A percentile compares a stretch with the other conserved stretches of the same genome.
Evolutionary conservation across 441 rosid genomes (phyloP).

Genomic region (Biscutella auriculata): DNA sequence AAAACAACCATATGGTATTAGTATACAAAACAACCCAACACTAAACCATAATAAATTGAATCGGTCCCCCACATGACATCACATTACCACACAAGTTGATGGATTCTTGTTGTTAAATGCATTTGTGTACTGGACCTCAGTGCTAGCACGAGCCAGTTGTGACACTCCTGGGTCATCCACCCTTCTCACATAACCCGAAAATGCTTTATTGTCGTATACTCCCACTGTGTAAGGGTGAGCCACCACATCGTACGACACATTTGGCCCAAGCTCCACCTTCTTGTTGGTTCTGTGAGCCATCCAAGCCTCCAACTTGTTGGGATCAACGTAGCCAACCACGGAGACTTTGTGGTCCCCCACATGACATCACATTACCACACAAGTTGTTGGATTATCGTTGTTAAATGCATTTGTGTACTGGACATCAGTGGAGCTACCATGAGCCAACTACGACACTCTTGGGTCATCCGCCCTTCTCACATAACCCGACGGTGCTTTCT

Average conservation of each 20-base stretch:
- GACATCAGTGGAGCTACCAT: conserved; percentile 88
- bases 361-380: conserved; percentile 52
- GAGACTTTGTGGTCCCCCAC: conserved; percentile 45
- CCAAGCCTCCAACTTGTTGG: conserved; percentile 60
- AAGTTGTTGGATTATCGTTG: conserved; percentile 69
- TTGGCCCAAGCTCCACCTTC: conserved; percentile 85
- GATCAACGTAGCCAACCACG: conserved; percentile 71
- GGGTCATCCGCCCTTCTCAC: conserved; percentile 58
- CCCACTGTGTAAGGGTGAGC: conserved; percentile 86
- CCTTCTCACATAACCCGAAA: conserved; percentile 66
- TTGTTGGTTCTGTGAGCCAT: conserved; percentile 80
- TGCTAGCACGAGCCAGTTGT: conserved; percentile 81
- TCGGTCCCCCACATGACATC: conserved; percentile 4
- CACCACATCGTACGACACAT: conserved; percentile 81
- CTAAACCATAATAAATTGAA: neutral
- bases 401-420: conserved; percentile 89
- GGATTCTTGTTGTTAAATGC: conserved; percentile 89
- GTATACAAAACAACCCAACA: conserved; percentile 3
- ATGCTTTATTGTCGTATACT: conserved; percentile 80
- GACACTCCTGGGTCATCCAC: conserved; percentile 40
- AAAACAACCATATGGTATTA: conserved; percentile 6
- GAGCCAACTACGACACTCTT: conserved; percentile 48
- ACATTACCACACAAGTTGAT: conserved; percentile 68
- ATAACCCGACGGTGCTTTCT: conserved; percentile 79
- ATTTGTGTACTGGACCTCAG: conserved; percentile 83